Base-by-base conservation (phyloP, 2,329 filamentous ascomycete species). In the Colletotrichum truncatum region DNA sequence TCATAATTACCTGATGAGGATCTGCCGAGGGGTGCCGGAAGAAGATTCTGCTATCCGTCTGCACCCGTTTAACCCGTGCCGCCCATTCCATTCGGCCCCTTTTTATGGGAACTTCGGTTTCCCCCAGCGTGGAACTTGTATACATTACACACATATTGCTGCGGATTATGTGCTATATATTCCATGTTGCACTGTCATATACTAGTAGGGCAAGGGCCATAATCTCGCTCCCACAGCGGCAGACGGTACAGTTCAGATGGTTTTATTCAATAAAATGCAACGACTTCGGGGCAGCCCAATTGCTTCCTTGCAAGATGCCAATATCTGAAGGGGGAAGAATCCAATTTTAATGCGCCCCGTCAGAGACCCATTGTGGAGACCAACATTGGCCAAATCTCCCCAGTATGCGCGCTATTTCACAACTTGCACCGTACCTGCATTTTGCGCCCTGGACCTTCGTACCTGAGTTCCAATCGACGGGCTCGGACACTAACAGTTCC, bases 401-500 rank as follows among this genome's bases (percentile, higher is more conserved):
- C 38, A 64, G 62, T 26, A 46, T 48, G 14, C 36, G 58, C 58
- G 63, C 58, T 57, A 64, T 51, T 45, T 52, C 25, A 25, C 58
- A 43, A 48, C 49, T 51, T 51, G 48, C 64, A 58, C 38, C 41
- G 64, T 66, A 59, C 64, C 64, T 66, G 59, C 59, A 64, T 66
- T 32, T 46, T 36, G 48, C 41, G 62, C 56, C 32, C 34, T 39
- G 18, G 49, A 25, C 49, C 49, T 25, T 65, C n/a, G 48, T 38
- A 36, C 43, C 49, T 45, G 51, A 30, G 34, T 34, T 62, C 49
- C 43, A 56, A 38, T 56, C 32, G 41, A 62, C 49, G 49, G 57
- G 25, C 57, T 51, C 43, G 36, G 41, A 63, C 62, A 61, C 57
- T 63, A 56, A 55, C 41, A 63, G 16, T 14, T 23, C 16, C 55